phyloP scores from a whole-genome alignment of 1,284 basidiomycete species.

The Fistulinella cinereoalba region DNA sequence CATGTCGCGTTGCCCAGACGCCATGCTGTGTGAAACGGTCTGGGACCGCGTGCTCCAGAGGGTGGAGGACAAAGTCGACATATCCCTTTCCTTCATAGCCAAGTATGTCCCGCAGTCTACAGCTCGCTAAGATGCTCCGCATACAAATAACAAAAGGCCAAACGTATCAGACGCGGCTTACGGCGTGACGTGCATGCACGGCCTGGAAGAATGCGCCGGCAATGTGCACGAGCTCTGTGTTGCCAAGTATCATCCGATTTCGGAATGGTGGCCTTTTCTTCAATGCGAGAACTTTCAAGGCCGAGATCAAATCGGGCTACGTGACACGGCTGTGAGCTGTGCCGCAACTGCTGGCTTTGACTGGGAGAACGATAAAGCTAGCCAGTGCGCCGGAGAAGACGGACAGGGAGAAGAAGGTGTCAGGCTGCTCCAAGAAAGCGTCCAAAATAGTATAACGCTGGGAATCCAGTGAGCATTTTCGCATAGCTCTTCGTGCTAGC shows the following conservation, averaged over 20 bases:
- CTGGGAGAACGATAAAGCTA: slow-evolving; percentile 62
- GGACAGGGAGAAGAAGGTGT: slow-evolving; percentile 63
- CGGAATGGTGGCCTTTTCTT: slow-evolving; percentile 71
- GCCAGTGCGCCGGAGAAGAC: slow-evolving; percentile 55
- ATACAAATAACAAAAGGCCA: slow-evolving; percentile 43
- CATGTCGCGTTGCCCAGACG: slow-evolving; percentile 79
- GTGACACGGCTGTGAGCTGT: slow-evolving; percentile 65
- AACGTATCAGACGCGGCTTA: slow-evolving; percentile 63
- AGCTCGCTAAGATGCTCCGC: slow-evolving; percentile 5
- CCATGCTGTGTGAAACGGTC: slow-evolving; percentile 71
- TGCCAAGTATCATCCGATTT: slow-evolving; percentile 48
- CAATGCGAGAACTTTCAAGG: slow-evolving; percentile 77
- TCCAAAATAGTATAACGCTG: slow-evolving; percentile 44
- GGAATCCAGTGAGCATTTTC: slow-evolving; percentile 53
- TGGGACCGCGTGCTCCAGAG: slow-evolving; percentile 71
- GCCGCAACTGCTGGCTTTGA: slow-evolving; percentile 61
- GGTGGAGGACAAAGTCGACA: slow-evolving; percentile 63
- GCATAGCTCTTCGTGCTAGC: slow-evolving; percentile 2
- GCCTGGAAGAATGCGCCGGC: slow-evolving; percentile 77
- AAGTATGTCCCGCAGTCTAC: slow-evolving; percentile 42
- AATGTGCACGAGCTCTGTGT: slow-evolving; percentile 86
- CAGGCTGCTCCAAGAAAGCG: slow-evolving; percentile 58
- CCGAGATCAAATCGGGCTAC: slow-evolving; percentile 58
- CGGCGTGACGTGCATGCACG: slow-evolving; percentile 79
- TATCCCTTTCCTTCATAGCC: slow-evolving; percentile 72